Percentiles rank a stretch among this genome's conserved stretches.
Conservation (phyloP, 2,329 filamentous ascomycete species). For the Didymella glomerata region DNA sequence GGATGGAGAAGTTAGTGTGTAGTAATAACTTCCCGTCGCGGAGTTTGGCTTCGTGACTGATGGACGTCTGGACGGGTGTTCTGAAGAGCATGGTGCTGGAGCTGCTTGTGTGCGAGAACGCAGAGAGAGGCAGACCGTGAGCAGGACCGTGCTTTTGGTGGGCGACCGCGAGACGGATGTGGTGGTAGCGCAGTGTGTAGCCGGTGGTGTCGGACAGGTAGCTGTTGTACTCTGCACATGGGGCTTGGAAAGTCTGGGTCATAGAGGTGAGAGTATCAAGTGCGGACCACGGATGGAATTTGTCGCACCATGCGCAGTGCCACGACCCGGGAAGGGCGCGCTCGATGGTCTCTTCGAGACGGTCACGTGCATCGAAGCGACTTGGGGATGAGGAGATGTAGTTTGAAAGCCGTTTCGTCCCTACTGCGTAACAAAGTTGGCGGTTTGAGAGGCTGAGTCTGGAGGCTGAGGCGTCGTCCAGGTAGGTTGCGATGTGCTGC, state of each 20-base stretch:
- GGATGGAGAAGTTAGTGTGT: constrained; percentile 29
- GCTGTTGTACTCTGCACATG: constrained; percentile 40
- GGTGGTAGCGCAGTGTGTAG: constrained; percentile 41
- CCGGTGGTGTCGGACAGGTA: constrained; percentile 29
- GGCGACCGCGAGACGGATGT: constrained; percentile 42
- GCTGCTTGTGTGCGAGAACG: constrained; percentile 25
- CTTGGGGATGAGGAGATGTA: constrained; percentile 27
- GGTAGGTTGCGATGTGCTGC: constrained; percentile 41
- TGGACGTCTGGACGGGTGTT: constrained; percentile 23
- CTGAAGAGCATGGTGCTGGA: constrained; percentile 27
- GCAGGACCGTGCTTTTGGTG: constrained; percentile 26
- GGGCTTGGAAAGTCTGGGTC: constrained; percentile 20
- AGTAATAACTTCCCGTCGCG: constrained; percentile 28
- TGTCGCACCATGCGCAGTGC: constrained; percentile 49
- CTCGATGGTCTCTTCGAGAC: constrained; percentile 40
- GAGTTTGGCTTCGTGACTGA: constrained; percentile 29
- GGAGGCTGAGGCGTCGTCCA: constrained; percentile 34
- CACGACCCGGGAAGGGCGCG: constrained; percentile 45
- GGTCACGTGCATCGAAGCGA: constrained; percentile 34
- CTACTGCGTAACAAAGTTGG: constrained; percentile 42
- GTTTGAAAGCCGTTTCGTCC: constrained; percentile 29
- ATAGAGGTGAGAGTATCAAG: constrained; percentile 23
- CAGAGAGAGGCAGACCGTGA: constrained; percentile 36
- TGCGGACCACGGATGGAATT: constrained; percentile 37
- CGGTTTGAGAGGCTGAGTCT: constrained; percentile 40